A percentile compares a stretch with the other conserved stretches of the same genome.
phyloP scores from a whole-genome alignment of 176 grass and related monocot genomes.

The Saccharum spontaneum region DNA sequence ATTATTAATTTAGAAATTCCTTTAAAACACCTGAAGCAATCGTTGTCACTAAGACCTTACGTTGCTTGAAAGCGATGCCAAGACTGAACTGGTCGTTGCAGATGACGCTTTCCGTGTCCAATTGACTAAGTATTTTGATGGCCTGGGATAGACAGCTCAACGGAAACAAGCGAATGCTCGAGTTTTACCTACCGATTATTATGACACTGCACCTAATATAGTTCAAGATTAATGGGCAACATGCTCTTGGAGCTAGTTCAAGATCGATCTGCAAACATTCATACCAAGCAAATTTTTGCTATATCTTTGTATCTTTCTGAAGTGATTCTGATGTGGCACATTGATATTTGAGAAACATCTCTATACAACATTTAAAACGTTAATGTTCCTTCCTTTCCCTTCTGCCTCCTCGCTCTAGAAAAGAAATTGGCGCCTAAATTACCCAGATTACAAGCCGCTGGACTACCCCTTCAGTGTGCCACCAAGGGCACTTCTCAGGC shows the following conservation, averaged over 20 bases:
- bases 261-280: neutral
- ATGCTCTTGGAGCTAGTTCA: neutral
- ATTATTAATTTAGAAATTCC: neutral
- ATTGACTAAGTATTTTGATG: neutral
- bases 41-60: neutral
- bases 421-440: slow-evolving; percentile 42
- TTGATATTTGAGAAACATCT: slow-evolving; percentile 46
- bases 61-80: neutral
- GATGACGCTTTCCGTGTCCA: neutral
- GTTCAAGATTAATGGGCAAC: neutral
- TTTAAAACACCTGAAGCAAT: neutral
- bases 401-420: slow-evolving; percentile 55
- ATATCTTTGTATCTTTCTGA: slow-evolving; percentile 20
- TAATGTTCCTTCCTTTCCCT: slow-evolving; percentile 50
- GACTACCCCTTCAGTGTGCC: slow-evolving; percentile 31
- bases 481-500: slow-evolving; percentile 18
- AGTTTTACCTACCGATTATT: slow-evolving; percentile 6
- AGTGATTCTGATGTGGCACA: slow-evolving; percentile 34
- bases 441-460: slow-evolving; percentile 47
- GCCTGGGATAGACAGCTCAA: neutral
- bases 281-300: neutral
- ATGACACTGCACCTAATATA: neutral
- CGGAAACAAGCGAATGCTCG: neutral
- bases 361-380: slow-evolving; percentile 49
- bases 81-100: neutral